phyloP scores from a whole-genome alignment of 352 stramenopile species.

The Phytophthora pisi region DNA sequence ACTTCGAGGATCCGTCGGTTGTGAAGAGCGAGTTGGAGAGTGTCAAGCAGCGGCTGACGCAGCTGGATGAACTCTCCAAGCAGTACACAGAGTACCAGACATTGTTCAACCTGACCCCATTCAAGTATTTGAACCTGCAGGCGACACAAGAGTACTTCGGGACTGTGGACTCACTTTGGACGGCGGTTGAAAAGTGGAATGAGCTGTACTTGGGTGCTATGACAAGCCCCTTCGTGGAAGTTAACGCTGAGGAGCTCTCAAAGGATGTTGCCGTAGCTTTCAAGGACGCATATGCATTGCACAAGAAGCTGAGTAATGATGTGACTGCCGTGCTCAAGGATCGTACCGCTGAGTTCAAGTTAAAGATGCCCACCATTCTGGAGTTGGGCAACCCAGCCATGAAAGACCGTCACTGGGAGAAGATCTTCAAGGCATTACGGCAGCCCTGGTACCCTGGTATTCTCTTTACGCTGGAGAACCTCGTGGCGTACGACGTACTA shows the following conservation, averaged over 20 bases:
- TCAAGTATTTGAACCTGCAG: constrained; percentile 92
- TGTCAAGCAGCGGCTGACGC: constrained; percentile 81
- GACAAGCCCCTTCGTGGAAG: constrained; percentile 84
- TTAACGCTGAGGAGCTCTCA: constrained; percentile 89
- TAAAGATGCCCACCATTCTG: constrained; percentile 91
- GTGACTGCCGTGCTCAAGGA: constrained; percentile 90
- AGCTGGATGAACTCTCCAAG: constrained; percentile 89
- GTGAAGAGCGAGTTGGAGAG: constrained; percentile 84
- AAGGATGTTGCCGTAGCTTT: constrained; percentile 89
- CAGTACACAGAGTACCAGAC: constrained; percentile 93
- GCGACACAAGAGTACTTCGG: constrained; percentile 87
- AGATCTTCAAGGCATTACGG: constrained; percentile 91
- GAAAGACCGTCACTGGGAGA: constrained; percentile 95
- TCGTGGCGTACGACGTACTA: constrained; percentile 87
- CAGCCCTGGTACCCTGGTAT: constrained; percentile 91
- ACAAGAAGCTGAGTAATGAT: constrained; percentile 93
- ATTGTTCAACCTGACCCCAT: constrained; percentile 90
- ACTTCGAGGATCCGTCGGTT: constrained; percentile 86
- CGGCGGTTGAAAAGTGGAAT: constrained; percentile 88
- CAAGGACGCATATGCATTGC: constrained; percentile 88
- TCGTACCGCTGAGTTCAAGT: constrained; percentile 89
- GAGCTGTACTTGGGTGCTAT: constrained; percentile 75
- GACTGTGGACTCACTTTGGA: constrained; percentile 88
- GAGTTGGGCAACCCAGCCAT: constrained; percentile 92
- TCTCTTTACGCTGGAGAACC: constrained; percentile 88